Conservation (phyloP, 106 monocot species). For the Apostasia shenzhenica region DNA sequence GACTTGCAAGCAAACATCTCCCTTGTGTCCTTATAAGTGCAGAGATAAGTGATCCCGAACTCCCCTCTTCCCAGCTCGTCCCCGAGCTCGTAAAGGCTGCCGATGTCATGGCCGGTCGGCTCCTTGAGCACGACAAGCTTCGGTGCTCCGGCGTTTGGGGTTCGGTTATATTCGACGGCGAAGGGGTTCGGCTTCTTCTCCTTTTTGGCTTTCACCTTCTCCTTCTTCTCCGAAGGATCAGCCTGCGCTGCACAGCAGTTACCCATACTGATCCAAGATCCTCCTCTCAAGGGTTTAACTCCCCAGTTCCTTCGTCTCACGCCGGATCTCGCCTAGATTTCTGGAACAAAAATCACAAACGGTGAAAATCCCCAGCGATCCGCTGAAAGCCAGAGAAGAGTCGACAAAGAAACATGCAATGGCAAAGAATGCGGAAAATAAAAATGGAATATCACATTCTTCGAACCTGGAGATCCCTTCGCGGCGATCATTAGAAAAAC, state of each 20-base stretch:
- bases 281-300: too few species aligned
- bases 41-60: conserved; percentile 35
- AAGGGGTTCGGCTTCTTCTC: conserved; percentile 12
- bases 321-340: too few species aligned
- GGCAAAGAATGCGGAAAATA: too few species aligned
- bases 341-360: too few species aligned
- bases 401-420: too few species aligned
- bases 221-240: conserved; percentile 2
- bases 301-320: too few species aligned
- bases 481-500: too few species aligned
- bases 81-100: conserved; percentile 21
- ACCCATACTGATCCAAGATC: too few species aligned
- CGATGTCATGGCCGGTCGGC: conserved; percentile 5
- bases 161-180: conserved; percentile 8
- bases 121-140: conserved; percentile 9
- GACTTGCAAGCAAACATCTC: conserved; percentile 45
- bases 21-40: conserved; percentile 15
- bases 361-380: too few species aligned
- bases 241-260: not conserved
- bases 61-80: conserved; percentile 30
- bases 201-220: not conserved
- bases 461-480: too few species aligned
- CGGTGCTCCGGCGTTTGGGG: not conserved
- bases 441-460: too few species aligned
- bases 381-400: too few species aligned